Conservation (phyloP, 1,284 basidiomycete species). For the Pulveroboletus sp. region DNA sequence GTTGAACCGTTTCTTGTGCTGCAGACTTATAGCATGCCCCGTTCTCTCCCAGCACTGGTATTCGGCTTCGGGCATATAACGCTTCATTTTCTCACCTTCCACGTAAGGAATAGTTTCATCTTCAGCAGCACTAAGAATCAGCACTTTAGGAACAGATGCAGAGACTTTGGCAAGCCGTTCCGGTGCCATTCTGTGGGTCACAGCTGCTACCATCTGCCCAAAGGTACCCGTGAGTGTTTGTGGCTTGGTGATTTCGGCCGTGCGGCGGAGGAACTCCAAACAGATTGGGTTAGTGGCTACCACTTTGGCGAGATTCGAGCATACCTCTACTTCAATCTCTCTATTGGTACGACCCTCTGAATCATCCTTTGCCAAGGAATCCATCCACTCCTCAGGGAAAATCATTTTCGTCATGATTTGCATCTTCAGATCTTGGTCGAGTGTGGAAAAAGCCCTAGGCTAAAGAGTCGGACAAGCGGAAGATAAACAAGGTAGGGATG, state of each 20-base stretch:
- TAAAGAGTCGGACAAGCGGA: conserved; percentile 7
- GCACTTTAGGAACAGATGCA: conserved; percentile 52
- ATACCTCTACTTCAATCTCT: conserved; percentile 52
- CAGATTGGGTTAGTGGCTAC: not conserved
- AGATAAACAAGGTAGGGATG: not conserved
- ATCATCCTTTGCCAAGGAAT: conserved; percentile 48
- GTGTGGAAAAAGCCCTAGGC: conserved; percentile 11
- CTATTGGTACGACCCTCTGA: conserved; percentile 56
- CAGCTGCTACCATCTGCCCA: conserved; percentile 71
- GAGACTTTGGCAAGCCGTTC: conserved; percentile 56
- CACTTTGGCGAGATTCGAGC: conserved; percentile 8
- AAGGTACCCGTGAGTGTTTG: conserved; percentile 64
- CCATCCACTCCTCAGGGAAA: conserved; percentile 59
- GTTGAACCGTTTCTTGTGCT: conserved; percentile 53
- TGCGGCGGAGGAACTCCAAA: conserved; percentile 45
- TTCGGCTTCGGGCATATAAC: conserved; percentile 68
- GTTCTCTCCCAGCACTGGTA: conserved; percentile 58
- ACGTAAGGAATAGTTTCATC: conserved; percentile 63
- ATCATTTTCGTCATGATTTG: conserved; percentile 56
- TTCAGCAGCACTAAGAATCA: conserved; percentile 50
- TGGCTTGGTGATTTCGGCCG: conserved; percentile 52
- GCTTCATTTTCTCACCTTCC: conserved; percentile 57
- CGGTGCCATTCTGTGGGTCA: conserved; percentile 65
- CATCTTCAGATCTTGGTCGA: conserved; percentile 36
- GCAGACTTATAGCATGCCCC: conserved; percentile 67